Evolutionary conservation across 2,329 filamentous ascomycete species (phyloP).

Genomic region (Diaporthe humulicola): DNA sequence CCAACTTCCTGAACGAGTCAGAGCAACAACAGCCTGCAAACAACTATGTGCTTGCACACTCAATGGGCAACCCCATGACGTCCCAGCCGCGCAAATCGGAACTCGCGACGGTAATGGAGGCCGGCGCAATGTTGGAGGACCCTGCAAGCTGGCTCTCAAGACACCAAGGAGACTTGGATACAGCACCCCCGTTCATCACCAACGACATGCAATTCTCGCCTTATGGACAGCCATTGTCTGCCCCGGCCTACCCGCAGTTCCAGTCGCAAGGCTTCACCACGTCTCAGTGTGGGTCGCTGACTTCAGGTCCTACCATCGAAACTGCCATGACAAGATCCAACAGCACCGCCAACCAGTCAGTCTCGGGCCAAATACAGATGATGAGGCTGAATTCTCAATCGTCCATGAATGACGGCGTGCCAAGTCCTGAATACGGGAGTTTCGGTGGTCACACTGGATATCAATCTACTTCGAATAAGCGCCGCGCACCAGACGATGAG

Average conservation of each 20-base stretch:
- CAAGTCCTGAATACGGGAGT: slow-evolving; percentile 44
- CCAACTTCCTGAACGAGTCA: slow-evolving; percentile 38
- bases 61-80: slow-evolving; percentile 25
- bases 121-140: slow-evolving; percentile 41
- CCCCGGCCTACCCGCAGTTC: slow-evolving; percentile 37
- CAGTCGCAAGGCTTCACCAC: slow-evolving; percentile 44
- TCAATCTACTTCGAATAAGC: slow-evolving; percentile 46
- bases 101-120: slow-evolving; percentile 31
- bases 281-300: slow-evolving; percentile 58
- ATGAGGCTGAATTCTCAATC: slow-evolving; percentile 56
- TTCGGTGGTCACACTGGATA: slow-evolving; percentile 39
- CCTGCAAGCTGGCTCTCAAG: slow-evolving; percentile 43
- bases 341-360: slow-evolving; percentile 51
- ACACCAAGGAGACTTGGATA: slow-evolving; percentile 26
- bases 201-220: slow-evolving; percentile 18
- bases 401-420: slow-evolving; percentile 43
- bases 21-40: slow-evolving; percentile 41
- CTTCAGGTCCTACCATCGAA: slow-evolving; percentile 56
- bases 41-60: slow-evolving; percentile 39
- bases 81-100: slow-evolving; percentile 3
- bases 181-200: not conserved
- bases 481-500: slow-evolving; percentile 47
- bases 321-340: slow-evolving; percentile 58
- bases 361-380: slow-evolving; percentile 50
- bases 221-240: slow-evolving; percentile 35